Conservation (phyloP, 2,329 filamentous ascomycete genomes). For the Fusarium burgessii region DNA sequence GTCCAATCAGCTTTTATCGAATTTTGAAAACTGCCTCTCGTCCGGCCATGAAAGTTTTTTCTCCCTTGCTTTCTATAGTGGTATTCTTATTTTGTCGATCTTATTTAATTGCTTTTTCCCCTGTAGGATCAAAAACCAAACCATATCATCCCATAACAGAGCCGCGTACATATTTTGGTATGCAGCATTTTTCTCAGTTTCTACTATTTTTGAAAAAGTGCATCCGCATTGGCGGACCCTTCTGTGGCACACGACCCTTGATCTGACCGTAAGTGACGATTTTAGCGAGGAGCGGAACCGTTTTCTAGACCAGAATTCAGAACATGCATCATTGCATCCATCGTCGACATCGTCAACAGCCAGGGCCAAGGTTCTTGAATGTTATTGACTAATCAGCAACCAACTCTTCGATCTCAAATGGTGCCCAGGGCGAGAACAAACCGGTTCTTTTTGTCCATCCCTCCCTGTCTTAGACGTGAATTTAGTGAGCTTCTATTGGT, state of each 20-base stretch:
- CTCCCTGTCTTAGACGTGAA: conserved; percentile 35
- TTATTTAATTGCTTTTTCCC: conserved; percentile 12
- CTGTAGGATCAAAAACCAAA: conserved; percentile 1
- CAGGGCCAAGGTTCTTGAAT: conserved; percentile 32
- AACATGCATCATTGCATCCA: conserved; percentile 7
- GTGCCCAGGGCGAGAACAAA: conserved; percentile 51
- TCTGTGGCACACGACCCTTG: conserved; percentile 33
- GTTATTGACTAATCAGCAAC: conserved; percentile 32
- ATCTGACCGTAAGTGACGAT: conserved; percentile 31
- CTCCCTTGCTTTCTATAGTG: conserved; percentile 25
- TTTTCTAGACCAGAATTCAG: conserved; percentile 20
- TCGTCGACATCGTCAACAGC: conserved; percentile 5
- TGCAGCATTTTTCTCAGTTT: not conserved
- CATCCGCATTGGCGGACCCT: conserved; percentile 14
- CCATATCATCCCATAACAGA: conserved; percentile 5
- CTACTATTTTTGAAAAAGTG: conserved; percentile 16
- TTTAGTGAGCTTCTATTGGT: conserved; percentile 27
- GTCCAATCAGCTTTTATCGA: conserved; percentile 37
- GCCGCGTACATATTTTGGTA: not conserved
- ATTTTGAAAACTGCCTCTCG: conserved; percentile 28
- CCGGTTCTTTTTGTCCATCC: conserved; percentile 41
- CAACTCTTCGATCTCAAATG: conserved; percentile 35
- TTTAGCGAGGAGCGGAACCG: conserved; percentile 39
- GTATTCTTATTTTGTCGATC: conserved; percentile 21
- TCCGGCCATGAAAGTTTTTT: conserved; percentile 24